phyloP scores from a whole-genome alignment of 495 filamentous ascomycete species.

The Aspergillus kassunensis region DNA sequence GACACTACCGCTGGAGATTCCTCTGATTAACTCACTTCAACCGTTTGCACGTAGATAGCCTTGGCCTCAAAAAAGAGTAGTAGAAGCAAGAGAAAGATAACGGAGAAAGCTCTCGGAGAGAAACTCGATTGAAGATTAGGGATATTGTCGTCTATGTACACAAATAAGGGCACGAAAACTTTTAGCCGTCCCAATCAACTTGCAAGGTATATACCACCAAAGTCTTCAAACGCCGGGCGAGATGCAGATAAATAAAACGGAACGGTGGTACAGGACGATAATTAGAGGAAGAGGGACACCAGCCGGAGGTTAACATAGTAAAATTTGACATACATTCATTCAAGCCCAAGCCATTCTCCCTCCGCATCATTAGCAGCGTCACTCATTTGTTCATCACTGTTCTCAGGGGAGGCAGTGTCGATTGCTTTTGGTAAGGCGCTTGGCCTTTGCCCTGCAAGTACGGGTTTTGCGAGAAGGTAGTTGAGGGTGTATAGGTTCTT shows the following conservation, averaged over 20 bases:
- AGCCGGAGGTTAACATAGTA: background rate
- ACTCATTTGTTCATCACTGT: conserved; percentile 31
- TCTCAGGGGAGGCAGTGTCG: conserved; percentile 20
- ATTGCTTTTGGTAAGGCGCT: conserved; percentile 25
- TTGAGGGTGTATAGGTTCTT: conserved; percentile 83
- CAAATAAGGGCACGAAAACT: conserved; percentile 16
- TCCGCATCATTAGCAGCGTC: conserved; percentile 32
- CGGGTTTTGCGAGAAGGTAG: conserved; percentile 59
- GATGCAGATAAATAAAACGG: no score
- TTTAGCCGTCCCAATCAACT: conserved; percentile 21
- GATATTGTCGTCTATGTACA: conserved; percentile 14
- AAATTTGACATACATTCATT: conserved; percentile 24
- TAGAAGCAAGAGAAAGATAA: background rate
- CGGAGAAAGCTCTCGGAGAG: background rate
- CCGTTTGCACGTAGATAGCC: no score
- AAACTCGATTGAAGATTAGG: background rate
- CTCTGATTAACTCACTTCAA: no score
- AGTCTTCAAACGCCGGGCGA: conserved; percentile 41
- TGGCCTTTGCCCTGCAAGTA: conserved; percentile 33
- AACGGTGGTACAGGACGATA: conserved; percentile 3
- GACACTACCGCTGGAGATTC: no score
- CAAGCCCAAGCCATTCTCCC: conserved; percentile 39
- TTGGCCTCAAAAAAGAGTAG: background rate
- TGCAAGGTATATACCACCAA: conserved; percentile 28
- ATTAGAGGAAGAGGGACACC: conserved; percentile 3